Conservation (phyloP, 208 protist genomes). For the Crithidia thermophila region DNA sequence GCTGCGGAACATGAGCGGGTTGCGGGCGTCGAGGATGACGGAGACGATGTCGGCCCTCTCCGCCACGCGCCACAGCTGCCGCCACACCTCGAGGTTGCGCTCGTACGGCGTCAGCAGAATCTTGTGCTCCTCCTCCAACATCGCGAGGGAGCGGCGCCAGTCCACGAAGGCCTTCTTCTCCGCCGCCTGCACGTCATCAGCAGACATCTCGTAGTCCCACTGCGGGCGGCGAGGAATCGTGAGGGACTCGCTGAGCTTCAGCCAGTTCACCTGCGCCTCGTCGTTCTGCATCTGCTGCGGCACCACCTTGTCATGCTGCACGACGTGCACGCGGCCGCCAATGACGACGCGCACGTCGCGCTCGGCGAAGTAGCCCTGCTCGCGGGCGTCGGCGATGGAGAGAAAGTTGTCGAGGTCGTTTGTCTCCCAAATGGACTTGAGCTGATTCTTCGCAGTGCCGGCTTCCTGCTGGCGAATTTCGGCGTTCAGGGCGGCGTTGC, state of each 20-base stretch:
- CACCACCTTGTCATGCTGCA: constrained; percentile 70
- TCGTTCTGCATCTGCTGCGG: constrained; percentile 32
- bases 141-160: constrained; percentile 88
- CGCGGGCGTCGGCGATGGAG: constrained; percentile 82
- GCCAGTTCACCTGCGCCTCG: constrained; percentile 61
- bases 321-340: constrained; percentile 76
- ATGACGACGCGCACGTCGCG: constrained; percentile 84
- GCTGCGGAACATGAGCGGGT: constrained; percentile 97
- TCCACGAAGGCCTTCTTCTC: constrained; percentile 90
- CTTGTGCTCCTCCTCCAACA: constrained; percentile 94
- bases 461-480: constrained; percentile 45
- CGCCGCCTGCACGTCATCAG: constrained; percentile 60
- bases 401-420: constrained; percentile 90
- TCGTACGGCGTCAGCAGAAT: constrained; percentile 98
- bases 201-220: constrained; percentile 81
- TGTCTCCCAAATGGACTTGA: constrained; percentile 91
- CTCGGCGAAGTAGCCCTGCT: constrained; percentile 85
- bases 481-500: constrained; percentile 38
- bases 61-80: constrained; percentile 99
- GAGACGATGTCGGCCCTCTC: constrained; percentile 95
- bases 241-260: constrained; percentile 73
- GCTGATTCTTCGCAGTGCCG: constrained; percentile 22
- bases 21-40: constrained; percentile 96
- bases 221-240: constrained; percentile 83
- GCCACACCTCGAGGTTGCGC: constrained; percentile 99